phyloP scores from a whole-genome alignment of 768 basidiomycete genomes.

The Boletus tylopilopsis region DNA sequence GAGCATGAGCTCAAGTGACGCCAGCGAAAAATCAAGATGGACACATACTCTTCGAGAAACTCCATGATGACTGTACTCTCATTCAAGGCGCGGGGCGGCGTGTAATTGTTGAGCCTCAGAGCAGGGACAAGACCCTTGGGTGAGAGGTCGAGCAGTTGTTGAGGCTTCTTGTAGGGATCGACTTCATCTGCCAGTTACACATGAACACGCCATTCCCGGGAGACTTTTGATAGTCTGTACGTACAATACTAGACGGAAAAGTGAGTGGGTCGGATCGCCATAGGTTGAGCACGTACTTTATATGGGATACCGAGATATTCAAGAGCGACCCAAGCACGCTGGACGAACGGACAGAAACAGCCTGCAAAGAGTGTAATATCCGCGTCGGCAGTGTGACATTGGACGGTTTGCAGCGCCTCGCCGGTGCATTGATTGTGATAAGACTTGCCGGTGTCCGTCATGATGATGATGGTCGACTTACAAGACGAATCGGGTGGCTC shows the following conservation, averaged over 20 bases:
- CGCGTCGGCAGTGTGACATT: slow-evolving; percentile 42
- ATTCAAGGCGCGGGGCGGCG: slow-evolving; percentile 61
- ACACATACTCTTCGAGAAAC: slow-evolving; percentile 68
- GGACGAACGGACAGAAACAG: slow-evolving; percentile 82
- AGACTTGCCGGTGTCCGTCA: slow-evolving; percentile 36
- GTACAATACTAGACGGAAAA: slow-evolving; percentile 36
- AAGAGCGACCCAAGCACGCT: slow-evolving; percentile 73
- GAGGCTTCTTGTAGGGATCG: slow-evolving; percentile 79
- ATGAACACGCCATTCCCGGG: not conserved
- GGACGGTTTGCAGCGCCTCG: slow-evolving; percentile 52
- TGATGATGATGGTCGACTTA: slow-evolving; percentile 7
- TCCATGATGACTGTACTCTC: slow-evolving; percentile 81
- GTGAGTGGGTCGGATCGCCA: not conserved
- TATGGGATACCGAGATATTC: slow-evolving; percentile 71
- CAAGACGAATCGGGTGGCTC: too few relatives aligned
- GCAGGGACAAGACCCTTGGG: slow-evolving; percentile 82
- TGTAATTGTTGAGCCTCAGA: slow-evolving; percentile 49
- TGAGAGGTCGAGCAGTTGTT: slow-evolving; percentile 74
- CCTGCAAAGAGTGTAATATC: slow-evolving; percentile 66
- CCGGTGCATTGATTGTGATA: slow-evolving; percentile 45
- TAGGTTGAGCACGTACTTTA: slow-evolving; percentile 41
- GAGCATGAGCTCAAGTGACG: not conserved
- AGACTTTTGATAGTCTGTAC: slow-evolving; percentile 4
- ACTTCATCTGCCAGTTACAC: slow-evolving; percentile 55
- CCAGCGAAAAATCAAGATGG: not conserved